Evolutionary conservation across 2,329 filamentous ascomycete genomes (phyloP).

Genomic region (Aspergillus fumigatus): DNA sequence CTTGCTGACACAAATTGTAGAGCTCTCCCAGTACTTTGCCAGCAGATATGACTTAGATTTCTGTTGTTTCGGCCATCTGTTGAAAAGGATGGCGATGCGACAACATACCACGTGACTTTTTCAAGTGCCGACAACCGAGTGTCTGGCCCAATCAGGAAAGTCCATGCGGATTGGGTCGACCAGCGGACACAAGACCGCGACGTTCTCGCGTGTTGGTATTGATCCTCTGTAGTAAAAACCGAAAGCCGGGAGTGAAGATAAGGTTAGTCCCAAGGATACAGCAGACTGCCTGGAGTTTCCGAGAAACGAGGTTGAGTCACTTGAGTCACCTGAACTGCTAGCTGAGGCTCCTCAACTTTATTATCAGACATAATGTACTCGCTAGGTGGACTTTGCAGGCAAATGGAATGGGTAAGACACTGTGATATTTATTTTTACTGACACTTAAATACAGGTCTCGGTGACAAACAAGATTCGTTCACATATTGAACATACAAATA

Average conservation of each 20-base stretch:
- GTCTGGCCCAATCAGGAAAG: conserved; percentile 13
- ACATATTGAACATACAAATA: neutral
- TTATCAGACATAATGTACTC: too few species aligned
- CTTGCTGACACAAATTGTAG: neutral
- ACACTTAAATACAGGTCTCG: neutral
- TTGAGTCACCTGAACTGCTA: too few species aligned
- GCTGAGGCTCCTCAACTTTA: too few species aligned
- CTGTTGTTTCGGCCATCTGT: neutral
- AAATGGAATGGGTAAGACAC: too few species aligned
- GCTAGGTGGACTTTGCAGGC: too few species aligned
- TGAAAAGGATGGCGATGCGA: neutral
- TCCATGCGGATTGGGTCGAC: conserved; percentile 10
- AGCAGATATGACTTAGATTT: neutral
- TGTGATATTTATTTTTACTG: neutral
- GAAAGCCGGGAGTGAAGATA: too few species aligned
- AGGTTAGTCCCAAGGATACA: too few species aligned
- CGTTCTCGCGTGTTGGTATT: too few species aligned
- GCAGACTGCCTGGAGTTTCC: too few species aligned
- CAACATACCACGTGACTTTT: conserved; percentile 4
- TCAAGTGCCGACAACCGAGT: conserved; percentile 4
- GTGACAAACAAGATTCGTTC: neutral
- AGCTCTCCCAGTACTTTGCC: neutral
- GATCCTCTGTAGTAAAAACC: too few species aligned
- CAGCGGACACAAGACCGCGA: conserved; percentile 3
- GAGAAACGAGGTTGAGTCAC: too few species aligned